Evolutionary conservation across 805 yeast species (phyloP).

Genomic region (Lipomyces starkeyi): DNA sequence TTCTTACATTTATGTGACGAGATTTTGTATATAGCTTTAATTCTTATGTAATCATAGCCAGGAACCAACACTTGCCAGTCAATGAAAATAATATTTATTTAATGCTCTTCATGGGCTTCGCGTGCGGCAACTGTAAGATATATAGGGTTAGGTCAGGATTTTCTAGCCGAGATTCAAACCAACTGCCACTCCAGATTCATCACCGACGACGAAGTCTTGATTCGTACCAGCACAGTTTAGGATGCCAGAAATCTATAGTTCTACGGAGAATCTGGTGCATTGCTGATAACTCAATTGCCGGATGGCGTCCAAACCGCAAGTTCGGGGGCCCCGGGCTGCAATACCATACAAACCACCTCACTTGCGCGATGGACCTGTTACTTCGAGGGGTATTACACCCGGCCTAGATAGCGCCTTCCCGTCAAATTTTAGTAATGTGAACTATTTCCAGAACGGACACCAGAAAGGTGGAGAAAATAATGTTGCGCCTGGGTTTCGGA

Average conservation of each 20-base stretch:
- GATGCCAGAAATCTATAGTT: neutral
- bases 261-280: neutral
- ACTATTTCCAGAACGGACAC: conserved; percentile 1
- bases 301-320: neutral
- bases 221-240: neutral
- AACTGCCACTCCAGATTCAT: no score
- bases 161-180: no score
- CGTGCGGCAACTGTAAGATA: neutral
- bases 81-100: no score
- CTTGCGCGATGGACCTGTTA: neutral
- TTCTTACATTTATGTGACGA: neutral
- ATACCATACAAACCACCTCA: conserved; percentile 4
- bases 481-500: conserved; percentile 8
- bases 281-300: neutral
- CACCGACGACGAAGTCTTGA: neutral
- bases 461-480: neutral
- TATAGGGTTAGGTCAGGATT: neutral
- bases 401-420: neutral
- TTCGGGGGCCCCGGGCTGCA: neutral
- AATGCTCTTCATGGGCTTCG: no score
- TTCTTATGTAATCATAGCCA: neutral
- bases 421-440: neutral
- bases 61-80: neutral
- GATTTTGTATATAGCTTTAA: conserved; percentile 1
- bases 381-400: neutral